Conservation (phyloP, 148 eudicot genomes). For the Bassia scoparia region DNA sequence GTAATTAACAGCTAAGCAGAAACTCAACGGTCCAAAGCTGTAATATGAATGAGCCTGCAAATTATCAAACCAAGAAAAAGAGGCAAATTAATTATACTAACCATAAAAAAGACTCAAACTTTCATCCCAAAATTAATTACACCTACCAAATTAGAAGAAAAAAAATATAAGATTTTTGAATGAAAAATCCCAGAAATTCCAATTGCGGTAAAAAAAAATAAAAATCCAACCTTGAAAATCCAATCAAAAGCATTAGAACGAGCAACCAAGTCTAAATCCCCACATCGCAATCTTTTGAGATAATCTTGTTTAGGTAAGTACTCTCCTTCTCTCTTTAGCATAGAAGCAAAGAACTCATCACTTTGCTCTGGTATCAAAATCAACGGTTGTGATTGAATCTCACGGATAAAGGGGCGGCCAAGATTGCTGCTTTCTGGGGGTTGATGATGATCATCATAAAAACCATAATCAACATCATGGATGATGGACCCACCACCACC, state of each 20-base stretch:
- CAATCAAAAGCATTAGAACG: constrained; percentile 72
- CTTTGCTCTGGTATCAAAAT: constrained; percentile 32
- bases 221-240: constrained; percentile 67
- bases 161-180: background rate
- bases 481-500: constrained; percentile 15
- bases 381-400: constrained; percentile 33
- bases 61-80: background rate
- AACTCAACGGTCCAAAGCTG: constrained; percentile 54
- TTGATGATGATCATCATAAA: background rate
- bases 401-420: constrained; percentile 5
- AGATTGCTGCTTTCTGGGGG: constrained; percentile 20
- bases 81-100: too few relatives aligned
- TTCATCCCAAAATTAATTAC: too few relatives aligned
- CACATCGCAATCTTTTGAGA: constrained; percentile 53
- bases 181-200: background rate
- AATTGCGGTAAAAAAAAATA: background rate
- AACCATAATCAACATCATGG: background rate
- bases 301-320: constrained; percentile 61
- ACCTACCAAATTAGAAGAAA: background rate
- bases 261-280: constrained; percentile 46
- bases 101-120: too few relatives aligned
- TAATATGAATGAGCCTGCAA: constrained; percentile 69
- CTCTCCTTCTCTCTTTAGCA: constrained; percentile 53
- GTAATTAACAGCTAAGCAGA: constrained; percentile 64
- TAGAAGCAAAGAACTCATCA: constrained; percentile 46